phyloP scores from a whole-genome alignment of 1,284 basidiomycete genomes.

The Papiliotrema flavescens region DNA sequence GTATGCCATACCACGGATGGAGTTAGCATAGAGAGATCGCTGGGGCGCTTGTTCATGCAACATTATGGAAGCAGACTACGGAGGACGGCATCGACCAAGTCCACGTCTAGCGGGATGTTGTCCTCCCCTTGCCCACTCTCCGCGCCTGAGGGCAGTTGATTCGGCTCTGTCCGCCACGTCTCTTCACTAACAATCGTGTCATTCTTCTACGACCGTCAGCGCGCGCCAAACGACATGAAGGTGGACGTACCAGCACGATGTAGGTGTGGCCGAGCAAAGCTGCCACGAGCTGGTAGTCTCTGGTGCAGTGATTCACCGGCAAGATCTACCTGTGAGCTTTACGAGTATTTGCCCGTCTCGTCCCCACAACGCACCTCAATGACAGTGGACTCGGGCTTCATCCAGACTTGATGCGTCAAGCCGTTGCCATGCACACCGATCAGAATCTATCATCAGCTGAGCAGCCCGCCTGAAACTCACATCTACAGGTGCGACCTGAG shows the following conservation, averaged over 20 bases:
- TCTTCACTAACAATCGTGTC: slow-evolving; percentile 1
- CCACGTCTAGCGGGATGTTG: neutral
- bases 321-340: neutral
- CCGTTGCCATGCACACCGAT: slow-evolving; percentile 26
- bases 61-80: neutral
- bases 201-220: slow-evolving; percentile 9
- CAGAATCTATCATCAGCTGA: slow-evolving; percentile 2
- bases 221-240: neutral
- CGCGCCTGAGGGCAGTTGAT: neutral
- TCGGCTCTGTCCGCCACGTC: neutral
- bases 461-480: neutral
- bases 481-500: neutral
- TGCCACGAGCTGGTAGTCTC: slow-evolving; percentile 17
- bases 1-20: too few species aligned
- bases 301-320: neutral
- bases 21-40: too few species aligned
- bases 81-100: neutral
- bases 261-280: slow-evolving; percentile 19
- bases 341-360: neutral
- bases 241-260: slow-evolving; percentile 16
- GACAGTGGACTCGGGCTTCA: slow-evolving; percentile 18
- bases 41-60: too few species aligned
- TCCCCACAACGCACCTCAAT: slow-evolving; percentile 12
- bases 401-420: slow-evolving; percentile 26
- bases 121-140: neutral